Percentiles rank a stretch among this genome's conserved stretches.
These are phyloP conservation scores for Mitragyna speciosa DNA, from an alignment of 257 asterid genomes.

Conservation along the genomic window DNA sequence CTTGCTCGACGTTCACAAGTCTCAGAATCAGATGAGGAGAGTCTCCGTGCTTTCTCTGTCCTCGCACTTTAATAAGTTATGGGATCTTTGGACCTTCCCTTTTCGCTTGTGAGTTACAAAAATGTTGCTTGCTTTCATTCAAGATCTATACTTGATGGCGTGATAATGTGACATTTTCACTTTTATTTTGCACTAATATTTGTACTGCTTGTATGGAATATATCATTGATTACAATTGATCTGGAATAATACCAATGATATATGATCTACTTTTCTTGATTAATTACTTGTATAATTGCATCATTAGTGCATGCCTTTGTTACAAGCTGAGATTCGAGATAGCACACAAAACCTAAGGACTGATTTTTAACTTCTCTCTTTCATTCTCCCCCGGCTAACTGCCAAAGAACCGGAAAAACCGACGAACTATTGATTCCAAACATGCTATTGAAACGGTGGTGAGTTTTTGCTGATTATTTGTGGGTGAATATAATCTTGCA, in stretches of 20 bases:
- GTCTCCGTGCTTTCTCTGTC: slow-evolving; percentile 47
- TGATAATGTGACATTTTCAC: neutral
- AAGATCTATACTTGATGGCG: neutral
- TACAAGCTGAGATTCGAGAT: neutral
- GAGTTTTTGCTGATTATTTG: too few relatives aligned
- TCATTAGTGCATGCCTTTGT: neutral
- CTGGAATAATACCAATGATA: neutral
- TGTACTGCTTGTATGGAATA: neutral
- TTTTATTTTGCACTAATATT: neutral
- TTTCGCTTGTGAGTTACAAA: neutral
- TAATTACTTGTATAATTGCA: neutral
- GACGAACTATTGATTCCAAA: neutral
- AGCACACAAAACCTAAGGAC: neutral
- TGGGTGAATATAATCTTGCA: neutral
- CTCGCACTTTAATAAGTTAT: slow-evolving; percentile 26
- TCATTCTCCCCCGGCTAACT: neutral
- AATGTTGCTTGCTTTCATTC: neutral
- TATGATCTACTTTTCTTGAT: neutral
- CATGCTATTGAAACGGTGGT: too few relatives aligned
- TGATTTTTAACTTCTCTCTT: neutral
- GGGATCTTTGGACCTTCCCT: neutral
- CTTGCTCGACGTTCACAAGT: slow-evolving; percentile 39
- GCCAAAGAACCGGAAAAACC: neutral
- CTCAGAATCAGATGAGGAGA: slow-evolving; percentile 45
- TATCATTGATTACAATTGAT: neutral